Evolutionary conservation across 257 asterid species (phyloP).

Genomic region (Ajuga chamaepitys): DNA sequence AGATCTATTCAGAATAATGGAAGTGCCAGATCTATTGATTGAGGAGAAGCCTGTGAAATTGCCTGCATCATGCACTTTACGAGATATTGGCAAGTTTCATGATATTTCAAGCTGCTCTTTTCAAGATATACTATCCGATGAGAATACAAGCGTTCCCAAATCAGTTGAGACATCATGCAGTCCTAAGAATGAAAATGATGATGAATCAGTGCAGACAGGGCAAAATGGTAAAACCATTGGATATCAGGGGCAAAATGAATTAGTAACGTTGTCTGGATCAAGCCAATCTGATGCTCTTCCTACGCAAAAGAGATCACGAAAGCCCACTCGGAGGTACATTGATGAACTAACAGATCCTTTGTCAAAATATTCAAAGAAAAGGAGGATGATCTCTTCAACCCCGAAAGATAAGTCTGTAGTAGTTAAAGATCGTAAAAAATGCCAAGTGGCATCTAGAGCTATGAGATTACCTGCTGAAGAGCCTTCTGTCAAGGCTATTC

Average conservation of each 20-base stretch:
- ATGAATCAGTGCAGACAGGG: slow-evolving; percentile 14
- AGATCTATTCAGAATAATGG: slow-evolving; percentile 38
- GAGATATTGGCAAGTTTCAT: slow-evolving; percentile 41
- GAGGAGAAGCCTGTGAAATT: slow-evolving; percentile 40
- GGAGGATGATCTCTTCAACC: slow-evolving; percentile 31
- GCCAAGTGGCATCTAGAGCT: slow-evolving; percentile 31
- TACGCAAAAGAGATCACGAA: slow-evolving; percentile 67
- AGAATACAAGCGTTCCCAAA: slow-evolving; percentile 30
- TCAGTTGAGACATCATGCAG: slow-evolving; percentile 24
- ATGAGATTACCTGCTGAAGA: slow-evolving; percentile 44
- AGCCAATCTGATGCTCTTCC: slow-evolving; percentile 24
- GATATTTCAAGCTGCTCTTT: slow-evolving; percentile 51
- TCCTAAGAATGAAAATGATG: slow-evolving; percentile 31
- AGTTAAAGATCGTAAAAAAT: slow-evolving; percentile 44
- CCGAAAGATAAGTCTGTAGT: slow-evolving; percentile 34
- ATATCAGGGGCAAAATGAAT: slow-evolving; percentile 20
- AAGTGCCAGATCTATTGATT: slow-evolving; percentile 25
- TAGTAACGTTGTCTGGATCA: slow-evolving; percentile 13
- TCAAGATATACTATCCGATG: slow-evolving; percentile 39
- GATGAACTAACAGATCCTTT: slow-evolving; percentile 62
- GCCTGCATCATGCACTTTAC: slow-evolving; percentile 36
- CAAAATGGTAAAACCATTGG: slow-evolving; percentile 21
- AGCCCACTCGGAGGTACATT: slow-evolving; percentile 87
- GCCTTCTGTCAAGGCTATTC: slow-evolving; percentile 61
- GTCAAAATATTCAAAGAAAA: slow-evolving; percentile 32